Conservation (phyloP, 257 asterid genomes). For the Solanum piurae region DNA sequence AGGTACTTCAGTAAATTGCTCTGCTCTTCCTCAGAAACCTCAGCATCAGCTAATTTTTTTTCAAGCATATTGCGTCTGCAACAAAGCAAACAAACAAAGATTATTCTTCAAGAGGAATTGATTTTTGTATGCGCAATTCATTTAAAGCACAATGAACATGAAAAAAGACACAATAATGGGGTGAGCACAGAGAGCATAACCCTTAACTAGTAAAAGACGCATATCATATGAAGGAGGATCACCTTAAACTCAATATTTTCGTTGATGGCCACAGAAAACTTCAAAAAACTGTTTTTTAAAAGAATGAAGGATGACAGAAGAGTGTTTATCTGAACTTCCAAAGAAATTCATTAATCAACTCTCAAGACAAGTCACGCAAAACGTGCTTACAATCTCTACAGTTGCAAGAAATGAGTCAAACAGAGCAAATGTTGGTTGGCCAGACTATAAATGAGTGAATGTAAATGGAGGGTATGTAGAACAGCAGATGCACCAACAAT, state of each 20-base stretch:
- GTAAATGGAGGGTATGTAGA: background rate
- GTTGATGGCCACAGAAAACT: background rate
- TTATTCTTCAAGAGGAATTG: background rate
- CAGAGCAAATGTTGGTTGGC: background rate
- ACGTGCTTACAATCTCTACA: background rate
- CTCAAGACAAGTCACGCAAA: background rate
- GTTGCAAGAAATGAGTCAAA: background rate
- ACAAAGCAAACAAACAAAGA: constrained; percentile 2
- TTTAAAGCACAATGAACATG: background rate
- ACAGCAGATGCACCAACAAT: background rate
- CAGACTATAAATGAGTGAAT: background rate
- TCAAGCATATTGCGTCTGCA: constrained; percentile 76
- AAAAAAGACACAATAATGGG: background rate
- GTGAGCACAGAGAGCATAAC: background rate
- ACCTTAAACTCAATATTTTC: background rate
- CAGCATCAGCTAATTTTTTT: constrained; percentile 88
- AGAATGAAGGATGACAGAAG: background rate
- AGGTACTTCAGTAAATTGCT: constrained; percentile 64
- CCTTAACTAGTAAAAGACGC: background rate
- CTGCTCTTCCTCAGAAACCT: constrained; percentile 88
- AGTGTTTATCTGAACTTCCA: background rate
- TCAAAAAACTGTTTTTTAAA: background rate
- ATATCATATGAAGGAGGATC: background rate
- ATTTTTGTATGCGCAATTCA: background rate
- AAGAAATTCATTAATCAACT: background rate